phyloP scores from a whole-genome alignment of 1,139 yeast species.

The Scheffersomyces illinoinensis region DNA sequence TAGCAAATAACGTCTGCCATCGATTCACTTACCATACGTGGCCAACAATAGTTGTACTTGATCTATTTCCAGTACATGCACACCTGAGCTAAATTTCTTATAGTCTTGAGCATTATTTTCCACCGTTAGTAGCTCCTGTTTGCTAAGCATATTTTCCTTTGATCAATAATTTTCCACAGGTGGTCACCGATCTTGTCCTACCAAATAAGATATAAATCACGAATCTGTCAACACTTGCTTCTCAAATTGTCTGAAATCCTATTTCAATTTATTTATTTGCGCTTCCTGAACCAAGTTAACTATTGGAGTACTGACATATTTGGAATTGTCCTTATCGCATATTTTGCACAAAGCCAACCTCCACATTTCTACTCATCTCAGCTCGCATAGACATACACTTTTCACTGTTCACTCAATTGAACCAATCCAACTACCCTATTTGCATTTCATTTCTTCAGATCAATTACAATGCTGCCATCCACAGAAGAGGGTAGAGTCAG shows the following conservation, averaged over 20 bases:
- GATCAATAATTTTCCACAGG: not conserved
- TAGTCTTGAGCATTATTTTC: not conserved
- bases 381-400: not conserved
- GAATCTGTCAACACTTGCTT: not conserved
- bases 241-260: not conserved
- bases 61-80: not conserved
- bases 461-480: not conserved
- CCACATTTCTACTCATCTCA: not conserved
- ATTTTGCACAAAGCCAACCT: not conserved
- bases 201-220: not conserved
- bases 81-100: not conserved
- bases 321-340: not conserved
- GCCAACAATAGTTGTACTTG: too few species aligned
- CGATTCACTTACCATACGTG: too few species aligned
- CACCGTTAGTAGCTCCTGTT: not conserved
- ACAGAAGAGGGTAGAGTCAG: conserved; percentile 20
- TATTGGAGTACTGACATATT: not conserved
- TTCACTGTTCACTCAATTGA: not conserved
- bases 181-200: not conserved
- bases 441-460: not conserved
- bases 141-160: not conserved
- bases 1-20: too few species aligned
- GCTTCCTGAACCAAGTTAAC: not conserved
- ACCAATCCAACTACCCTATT: too few species aligned
- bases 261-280: too few species aligned